Conservation (phyloP, 805 yeast genomes). For the Pichia manshurica region DNA sequence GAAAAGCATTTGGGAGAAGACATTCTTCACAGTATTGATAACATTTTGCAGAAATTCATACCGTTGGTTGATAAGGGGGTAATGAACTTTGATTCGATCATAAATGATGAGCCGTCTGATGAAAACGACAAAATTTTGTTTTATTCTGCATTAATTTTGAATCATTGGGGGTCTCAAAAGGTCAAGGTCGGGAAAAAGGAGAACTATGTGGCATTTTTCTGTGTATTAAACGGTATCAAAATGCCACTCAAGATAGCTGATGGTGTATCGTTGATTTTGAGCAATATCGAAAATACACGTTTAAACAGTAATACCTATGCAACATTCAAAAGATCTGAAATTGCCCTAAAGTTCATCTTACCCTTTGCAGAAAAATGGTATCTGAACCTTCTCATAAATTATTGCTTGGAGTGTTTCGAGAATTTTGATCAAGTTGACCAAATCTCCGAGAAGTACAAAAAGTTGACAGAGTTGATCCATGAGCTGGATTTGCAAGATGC, state of each 20-base stretch:
- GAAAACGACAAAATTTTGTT: slow-evolving; percentile 27
- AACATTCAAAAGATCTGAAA: slow-evolving; percentile 42
- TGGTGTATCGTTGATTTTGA: slow-evolving; percentile 41
- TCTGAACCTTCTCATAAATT: slow-evolving; percentile 27
- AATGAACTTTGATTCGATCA: neutral
- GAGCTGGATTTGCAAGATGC: slow-evolving; percentile 36
- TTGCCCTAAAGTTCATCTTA: slow-evolving; percentile 54
- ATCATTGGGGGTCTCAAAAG: slow-evolving; percentile 40
- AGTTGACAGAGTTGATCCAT: slow-evolving; percentile 30
- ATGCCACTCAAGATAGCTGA: slow-evolving; percentile 53
- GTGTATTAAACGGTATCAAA: slow-evolving; percentile 67
- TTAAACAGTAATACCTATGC: slow-evolving; percentile 17
- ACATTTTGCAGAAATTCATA: slow-evolving; percentile 18
- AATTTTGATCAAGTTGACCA: slow-evolving; percentile 15
- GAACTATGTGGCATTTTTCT: slow-evolving; percentile 39
- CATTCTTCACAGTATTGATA: slow-evolving; percentile 17
- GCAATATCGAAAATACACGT: slow-evolving; percentile 26
- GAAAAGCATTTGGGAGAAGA: slow-evolving; percentile 11
- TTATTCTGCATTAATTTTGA: slow-evolving; percentile 46
- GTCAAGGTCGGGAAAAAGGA: slow-evolving; percentile 27
- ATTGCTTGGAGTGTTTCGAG: slow-evolving; percentile 18
- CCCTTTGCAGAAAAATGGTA: slow-evolving; percentile 49
- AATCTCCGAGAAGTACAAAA: slow-evolving; percentile 28
- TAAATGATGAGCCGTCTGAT: slow-evolving; percentile 10
- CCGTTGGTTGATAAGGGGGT: slow-evolving; percentile 16